Conservation (phyloP, 2,329 filamentous ascomycete species). For the Xylaria sp. region DNA sequence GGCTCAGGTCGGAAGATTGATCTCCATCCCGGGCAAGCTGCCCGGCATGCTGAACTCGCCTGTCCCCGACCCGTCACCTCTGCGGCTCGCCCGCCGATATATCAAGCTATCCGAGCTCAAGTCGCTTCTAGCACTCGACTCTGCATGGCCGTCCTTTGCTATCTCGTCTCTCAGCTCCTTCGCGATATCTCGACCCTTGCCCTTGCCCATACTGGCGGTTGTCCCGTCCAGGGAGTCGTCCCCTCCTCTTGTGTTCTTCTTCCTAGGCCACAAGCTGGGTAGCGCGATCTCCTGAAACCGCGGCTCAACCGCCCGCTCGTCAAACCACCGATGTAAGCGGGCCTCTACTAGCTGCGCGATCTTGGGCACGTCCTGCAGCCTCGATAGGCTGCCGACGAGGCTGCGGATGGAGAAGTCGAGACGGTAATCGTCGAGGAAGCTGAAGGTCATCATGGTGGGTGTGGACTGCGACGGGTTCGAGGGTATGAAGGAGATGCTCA, state of each 20-base stretch:
- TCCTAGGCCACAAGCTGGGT: slow-evolving; percentile 80
- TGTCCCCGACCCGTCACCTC: slow-evolving; percentile 37
- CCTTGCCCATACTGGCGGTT: slow-evolving; percentile 51
- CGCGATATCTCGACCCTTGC: slow-evolving; percentile 56
- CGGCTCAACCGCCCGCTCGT: slow-evolving; percentile 83
- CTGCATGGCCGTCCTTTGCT: slow-evolving; percentile 50
- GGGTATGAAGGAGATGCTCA: slow-evolving; percentile 92
- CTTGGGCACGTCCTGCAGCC: slow-evolving; percentile 84
- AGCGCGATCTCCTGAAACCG: slow-evolving; percentile 85
- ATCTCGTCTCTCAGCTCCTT: slow-evolving; percentile 56
- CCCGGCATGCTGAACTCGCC: slow-evolving; percentile 50
- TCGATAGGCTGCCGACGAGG: slow-evolving; percentile 76
- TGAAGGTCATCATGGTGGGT: slow-evolving; percentile 90
- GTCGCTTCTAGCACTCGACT: slow-evolving; percentile 37
- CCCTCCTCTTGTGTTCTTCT: slow-evolving; percentile 78
- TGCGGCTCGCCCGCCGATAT: slow-evolving; percentile 44
- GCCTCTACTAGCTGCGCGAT: slow-evolving; percentile 83
- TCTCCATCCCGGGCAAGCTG: slow-evolving; percentile 45
- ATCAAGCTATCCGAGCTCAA: slow-evolving; percentile 38
- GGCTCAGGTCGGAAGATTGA: slow-evolving; percentile 33
- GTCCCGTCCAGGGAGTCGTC: slow-evolving; percentile 57
- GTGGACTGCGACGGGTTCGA: slow-evolving; percentile 68
- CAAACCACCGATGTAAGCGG: slow-evolving; percentile 82
- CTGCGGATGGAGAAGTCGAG: slow-evolving; percentile 82
- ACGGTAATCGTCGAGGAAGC: slow-evolving; percentile 86